These are phyloP conservation scores for Penicillium sp. DNA, from an alignment of 2,329 filamentous ascomycete species.

Conservation along the genomic window DNA sequence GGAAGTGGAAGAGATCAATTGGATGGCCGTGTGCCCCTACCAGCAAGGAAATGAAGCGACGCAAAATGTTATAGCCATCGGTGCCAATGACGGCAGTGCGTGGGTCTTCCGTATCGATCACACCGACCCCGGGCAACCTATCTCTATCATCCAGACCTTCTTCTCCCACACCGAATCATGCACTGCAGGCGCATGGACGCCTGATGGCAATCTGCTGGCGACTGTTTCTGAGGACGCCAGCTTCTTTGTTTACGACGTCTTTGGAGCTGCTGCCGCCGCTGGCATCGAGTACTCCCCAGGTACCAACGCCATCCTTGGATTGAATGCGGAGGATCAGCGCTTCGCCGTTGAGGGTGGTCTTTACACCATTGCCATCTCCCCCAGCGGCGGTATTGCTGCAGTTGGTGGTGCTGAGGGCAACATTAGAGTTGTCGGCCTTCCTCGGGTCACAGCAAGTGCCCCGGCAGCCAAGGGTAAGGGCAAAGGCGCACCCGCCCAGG, in stretches of 20 bases:
- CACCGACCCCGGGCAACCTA: slow-evolving; percentile 56
- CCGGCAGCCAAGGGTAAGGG: slow-evolving; percentile 51
- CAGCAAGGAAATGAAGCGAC: slow-evolving; percentile 49
- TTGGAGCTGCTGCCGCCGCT: slow-evolving; percentile 69
- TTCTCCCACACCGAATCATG: slow-evolving; percentile 84
- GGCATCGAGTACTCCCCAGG: slow-evolving; percentile 56
- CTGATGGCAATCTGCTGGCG: slow-evolving; percentile 79
- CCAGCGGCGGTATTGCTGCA: slow-evolving; percentile 73
- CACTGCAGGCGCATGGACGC: slow-evolving; percentile 87
- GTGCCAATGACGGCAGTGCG: slow-evolving; percentile 84
- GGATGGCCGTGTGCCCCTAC: slow-evolving; percentile 74
- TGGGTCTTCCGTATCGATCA: slow-evolving; percentile 91
- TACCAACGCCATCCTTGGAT: slow-evolving; percentile 66
- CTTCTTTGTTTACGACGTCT: slow-evolving; percentile 90
- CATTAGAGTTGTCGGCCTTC: slow-evolving; percentile 81
- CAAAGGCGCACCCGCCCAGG: slow-evolving; percentile 42
- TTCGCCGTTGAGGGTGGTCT: slow-evolving; percentile 90
- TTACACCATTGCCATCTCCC: slow-evolving; percentile 81
- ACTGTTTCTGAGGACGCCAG: slow-evolving; percentile 87
- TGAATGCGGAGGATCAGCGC: slow-evolving; percentile 79
- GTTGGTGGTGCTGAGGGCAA: slow-evolving; percentile 85
- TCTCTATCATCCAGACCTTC: slow-evolving; percentile 85
- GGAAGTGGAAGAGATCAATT: slow-evolving; percentile 95
- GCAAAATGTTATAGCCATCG: slow-evolving; percentile 80
- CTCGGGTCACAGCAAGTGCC: slow-evolving; percentile 52